Conservation (phyloP, 1,284 basidiomycete species). For the Apiotrichum veenhuisii region DNA sequence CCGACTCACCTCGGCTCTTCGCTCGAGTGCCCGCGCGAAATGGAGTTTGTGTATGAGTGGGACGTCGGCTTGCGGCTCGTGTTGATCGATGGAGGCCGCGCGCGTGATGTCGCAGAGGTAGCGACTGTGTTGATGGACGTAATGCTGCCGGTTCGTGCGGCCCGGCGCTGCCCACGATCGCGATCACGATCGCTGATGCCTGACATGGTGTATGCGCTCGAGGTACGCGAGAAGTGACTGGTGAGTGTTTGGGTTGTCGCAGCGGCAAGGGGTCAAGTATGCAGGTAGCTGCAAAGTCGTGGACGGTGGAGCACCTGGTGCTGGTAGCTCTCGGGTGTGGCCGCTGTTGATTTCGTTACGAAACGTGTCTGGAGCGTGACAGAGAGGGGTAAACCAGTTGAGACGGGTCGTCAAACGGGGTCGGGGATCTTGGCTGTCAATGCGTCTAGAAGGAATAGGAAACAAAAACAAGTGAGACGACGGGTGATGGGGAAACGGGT, state of each 20-base stretch:
- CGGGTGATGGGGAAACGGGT: too few species aligned
- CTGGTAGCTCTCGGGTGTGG: too few species aligned
- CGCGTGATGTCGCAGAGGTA: neutral
- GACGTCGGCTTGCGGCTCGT: constrained; percentile 2
- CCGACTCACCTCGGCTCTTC: constrained; percentile 14
- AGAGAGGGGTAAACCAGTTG: neutral
- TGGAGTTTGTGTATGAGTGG: neutral
- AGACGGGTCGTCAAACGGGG: too few species aligned
- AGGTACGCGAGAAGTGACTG: too few species aligned
- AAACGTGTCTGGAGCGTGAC: neutral
- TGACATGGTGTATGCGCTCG: neutral
- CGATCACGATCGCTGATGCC: neutral
- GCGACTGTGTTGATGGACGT: neutral
- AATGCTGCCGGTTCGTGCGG: neutral
- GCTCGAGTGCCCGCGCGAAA: constrained; percentile 13
- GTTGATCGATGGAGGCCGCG: constrained; percentile 9
- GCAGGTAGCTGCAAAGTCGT: too few species aligned
- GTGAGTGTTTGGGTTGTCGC: too few species aligned
- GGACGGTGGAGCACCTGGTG: too few species aligned
- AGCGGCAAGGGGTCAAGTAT: too few species aligned
- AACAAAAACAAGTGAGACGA: too few species aligned
- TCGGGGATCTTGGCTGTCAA: too few species aligned
- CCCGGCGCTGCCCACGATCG: neutral
- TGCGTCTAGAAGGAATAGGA: too few species aligned
- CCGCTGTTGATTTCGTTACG: neutral